A percentile compares a stretch with the other conserved stretches of the same genome.
Conservation (phyloP, 129 eudicot genomes). For the Flaveria linearis region DNA sequence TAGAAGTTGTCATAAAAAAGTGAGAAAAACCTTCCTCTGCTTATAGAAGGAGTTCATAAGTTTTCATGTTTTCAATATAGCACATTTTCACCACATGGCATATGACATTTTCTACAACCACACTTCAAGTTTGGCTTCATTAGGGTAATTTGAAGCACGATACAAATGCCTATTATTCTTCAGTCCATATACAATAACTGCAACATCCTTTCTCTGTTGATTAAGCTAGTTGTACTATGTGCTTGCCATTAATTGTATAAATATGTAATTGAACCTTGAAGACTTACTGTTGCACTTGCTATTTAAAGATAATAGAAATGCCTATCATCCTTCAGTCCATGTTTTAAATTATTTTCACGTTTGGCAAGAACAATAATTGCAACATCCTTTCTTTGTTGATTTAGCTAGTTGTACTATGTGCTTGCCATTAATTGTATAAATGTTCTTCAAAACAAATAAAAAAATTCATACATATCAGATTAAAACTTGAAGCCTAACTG, state of each 20-base stretch:
- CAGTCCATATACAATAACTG: not conserved
- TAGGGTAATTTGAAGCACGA: not conserved
- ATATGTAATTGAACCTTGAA: not conserved
- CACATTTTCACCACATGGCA: not conserved
- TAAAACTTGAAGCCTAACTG: not conserved
- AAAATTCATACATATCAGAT: not conserved
- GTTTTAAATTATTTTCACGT: not conserved
- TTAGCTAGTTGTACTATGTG: not conserved
- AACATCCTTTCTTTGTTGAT: slow-evolving; percentile 4
- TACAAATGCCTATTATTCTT: not conserved
- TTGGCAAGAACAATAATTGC: not conserved
- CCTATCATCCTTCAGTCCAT: not conserved
- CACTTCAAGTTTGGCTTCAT: not conserved
- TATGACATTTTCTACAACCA: not conserved
- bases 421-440: slow-evolving; percentile 4
- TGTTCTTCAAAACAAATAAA: too few relatives aligned
- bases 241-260: slow-evolving; percentile 10
- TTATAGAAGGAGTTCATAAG: not conserved
- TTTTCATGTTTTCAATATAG: not conserved
- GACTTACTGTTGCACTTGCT: not conserved
- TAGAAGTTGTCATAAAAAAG: not conserved
- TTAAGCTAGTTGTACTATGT: not conserved
- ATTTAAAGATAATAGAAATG: not conserved
- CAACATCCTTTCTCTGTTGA: slow-evolving; percentile 5
- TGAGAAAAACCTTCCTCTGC: not conserved